phyloP scores from a whole-genome alignment of 2,329 filamentous ascomycete species.

The Trichoderma afroharzianum region DNA sequence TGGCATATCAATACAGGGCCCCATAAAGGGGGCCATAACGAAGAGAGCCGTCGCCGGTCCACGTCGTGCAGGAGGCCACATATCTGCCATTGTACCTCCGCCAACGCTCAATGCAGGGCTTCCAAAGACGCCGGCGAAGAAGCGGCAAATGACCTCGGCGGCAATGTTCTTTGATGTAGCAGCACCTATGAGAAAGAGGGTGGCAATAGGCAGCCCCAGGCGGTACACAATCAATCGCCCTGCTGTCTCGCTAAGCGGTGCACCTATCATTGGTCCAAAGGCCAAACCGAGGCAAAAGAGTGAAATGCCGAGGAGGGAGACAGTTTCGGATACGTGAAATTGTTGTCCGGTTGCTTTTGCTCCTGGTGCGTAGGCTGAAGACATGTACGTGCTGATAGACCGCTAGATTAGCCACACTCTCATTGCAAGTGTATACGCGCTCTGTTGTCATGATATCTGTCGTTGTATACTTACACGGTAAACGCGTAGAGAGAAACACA shows the following conservation, averaged over 20 bases:
- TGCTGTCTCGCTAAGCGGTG: slow-evolving; percentile 63
- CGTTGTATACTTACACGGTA: not conserved
- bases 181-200: slow-evolving; percentile 61
- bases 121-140: slow-evolving; percentile 65
- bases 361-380: slow-evolving; percentile 14
- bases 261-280: slow-evolving; percentile 76
- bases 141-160: slow-evolving; percentile 67
- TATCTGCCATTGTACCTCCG: slow-evolving; percentile 69
- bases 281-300: slow-evolving; percentile 72
- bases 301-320: slow-evolving; percentile 41
- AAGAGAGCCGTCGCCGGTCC: slow-evolving; percentile 14
- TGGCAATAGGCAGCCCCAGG: slow-evolving; percentile 61
- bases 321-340: slow-evolving; percentile 20
- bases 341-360: slow-evolving; percentile 2
- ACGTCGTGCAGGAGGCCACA: slow-evolving; percentile 6
- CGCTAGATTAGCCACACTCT: not conserved
- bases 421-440: not conserved
- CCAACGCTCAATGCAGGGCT: slow-evolving; percentile 73
- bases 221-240: slow-evolving; percentile 70
- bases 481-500: slow-evolving; percentile 10
- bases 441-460: not conserved
- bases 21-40: slow-evolving; percentile 19
- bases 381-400: slow-evolving; percentile 11
- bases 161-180: slow-evolving; percentile 61
- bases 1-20: slow-evolving; percentile 18